A percentile compares a stretch with the other conserved stretches of the same genome.
Evolutionary conservation across 257 asterid genomes (phyloP).

Genomic region (Osmanthus fragrans): DNA sequence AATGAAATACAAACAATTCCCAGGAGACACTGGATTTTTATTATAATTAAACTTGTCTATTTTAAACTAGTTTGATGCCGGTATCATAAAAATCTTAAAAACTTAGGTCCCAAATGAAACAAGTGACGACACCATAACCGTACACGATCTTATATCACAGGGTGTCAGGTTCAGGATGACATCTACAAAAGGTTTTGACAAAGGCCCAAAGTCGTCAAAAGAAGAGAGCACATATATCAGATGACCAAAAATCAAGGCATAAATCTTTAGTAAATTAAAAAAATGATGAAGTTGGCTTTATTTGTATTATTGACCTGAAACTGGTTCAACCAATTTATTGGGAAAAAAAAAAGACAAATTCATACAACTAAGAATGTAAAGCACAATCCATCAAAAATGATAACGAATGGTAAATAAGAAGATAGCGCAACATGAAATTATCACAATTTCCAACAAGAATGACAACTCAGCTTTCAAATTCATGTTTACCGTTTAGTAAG

Average conservation of each 20-base stretch:
- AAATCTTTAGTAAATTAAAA: no score
- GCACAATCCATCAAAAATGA: not conserved
- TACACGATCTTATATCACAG: not conserved
- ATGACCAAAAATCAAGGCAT: not conserved
- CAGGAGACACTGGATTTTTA: not conserved
- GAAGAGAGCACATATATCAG: not conserved
- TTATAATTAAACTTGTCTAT: no score
- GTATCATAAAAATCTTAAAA: no score
- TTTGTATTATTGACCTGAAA: not conserved
- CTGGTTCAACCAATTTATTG: not conserved
- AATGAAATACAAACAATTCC: not conserved
- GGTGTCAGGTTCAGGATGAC: not conserved
- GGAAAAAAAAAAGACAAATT: not conserved
- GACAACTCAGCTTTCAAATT: not conserved
- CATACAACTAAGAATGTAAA: not conserved
- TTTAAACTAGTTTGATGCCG: not conserved
- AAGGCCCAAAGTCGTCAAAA: not conserved
- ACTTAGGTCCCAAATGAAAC: not conserved
- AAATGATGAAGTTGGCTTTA: not conserved
- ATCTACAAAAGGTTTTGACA: not conserved
- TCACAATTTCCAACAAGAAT: not conserved
- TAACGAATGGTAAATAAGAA: not conserved
- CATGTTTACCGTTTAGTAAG: not conserved
- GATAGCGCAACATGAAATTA: not conserved
- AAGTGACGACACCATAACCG: not conserved